phyloP scores from a whole-genome alignment of 441 rosid genomes.

The Viola pubescens region DNA sequence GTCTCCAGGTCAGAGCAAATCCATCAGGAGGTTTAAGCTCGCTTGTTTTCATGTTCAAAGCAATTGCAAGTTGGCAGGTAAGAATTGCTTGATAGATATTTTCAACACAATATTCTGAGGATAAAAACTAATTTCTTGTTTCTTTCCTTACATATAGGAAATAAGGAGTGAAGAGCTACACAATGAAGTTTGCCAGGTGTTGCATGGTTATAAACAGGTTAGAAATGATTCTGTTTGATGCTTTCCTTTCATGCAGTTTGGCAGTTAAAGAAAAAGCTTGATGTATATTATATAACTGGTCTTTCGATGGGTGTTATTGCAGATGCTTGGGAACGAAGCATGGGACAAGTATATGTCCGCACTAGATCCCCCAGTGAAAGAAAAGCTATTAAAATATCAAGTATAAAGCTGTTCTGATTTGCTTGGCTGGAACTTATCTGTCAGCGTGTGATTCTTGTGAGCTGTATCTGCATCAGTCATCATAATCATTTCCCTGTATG shows the following conservation, averaged over 20 bases:
- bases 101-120: too few relatives aligned
- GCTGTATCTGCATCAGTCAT: conserved; percentile 14
- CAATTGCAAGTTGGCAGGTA: conserved; percentile 99
- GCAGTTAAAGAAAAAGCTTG: neutral
- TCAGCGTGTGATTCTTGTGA: conserved; percentile 13
- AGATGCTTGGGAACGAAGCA: conserved; percentile 82
- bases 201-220: conserved; percentile 87
- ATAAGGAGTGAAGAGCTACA: conserved; percentile 79
- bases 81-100: conserved; percentile 17
- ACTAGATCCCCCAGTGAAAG: conserved; percentile 83
- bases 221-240: conserved; percentile 9
- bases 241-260: neutral
- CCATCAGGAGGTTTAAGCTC: conserved; percentile 89
- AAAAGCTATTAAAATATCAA: conserved; percentile 77
- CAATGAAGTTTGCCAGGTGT: conserved; percentile 80
- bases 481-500: conserved; percentile 17
- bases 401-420: conserved; percentile 28
- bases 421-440: conserved; percentile 9
- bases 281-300: too few relatives aligned
- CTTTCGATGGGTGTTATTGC: conserved; percentile 18
- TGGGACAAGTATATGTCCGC: conserved; percentile 89
- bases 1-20: conserved; percentile 69
- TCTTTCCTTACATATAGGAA: conserved; percentile 39
- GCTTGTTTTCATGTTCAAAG: conserved; percentile 78
- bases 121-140: neutral